phyloP scores from a whole-genome alignment of 257 asterid species.

The Primulina tabacum region DNA sequence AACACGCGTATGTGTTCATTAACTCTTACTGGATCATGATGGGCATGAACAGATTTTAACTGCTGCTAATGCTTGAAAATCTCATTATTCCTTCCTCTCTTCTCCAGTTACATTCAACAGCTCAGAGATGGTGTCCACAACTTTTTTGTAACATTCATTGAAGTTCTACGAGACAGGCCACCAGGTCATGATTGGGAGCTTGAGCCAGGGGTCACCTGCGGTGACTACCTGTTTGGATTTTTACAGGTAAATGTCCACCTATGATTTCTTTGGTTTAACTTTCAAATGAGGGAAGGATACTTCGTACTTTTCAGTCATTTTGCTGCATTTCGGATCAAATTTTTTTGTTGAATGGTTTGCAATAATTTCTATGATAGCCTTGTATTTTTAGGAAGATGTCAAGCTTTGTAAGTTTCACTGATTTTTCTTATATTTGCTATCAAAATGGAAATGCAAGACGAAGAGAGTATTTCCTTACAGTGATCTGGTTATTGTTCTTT shows the following conservation, averaged over 20 bases:
- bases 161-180: conserved; percentile 97
- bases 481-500: background rate
- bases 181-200: conserved; percentile 99
- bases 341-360: background rate
- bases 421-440: background rate
- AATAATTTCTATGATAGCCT: background rate
- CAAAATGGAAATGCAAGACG: background rate
- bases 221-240: conserved; percentile 97
- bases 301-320: conserved; percentile 1
- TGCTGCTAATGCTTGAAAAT: conserved; percentile 21
- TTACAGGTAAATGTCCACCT: conserved; percentile 54
- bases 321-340: background rate
- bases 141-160: conserved; percentile 92
- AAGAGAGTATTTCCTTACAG: background rate
- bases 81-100: conserved; percentile 20
- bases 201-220: conserved; percentile 97
- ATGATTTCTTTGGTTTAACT: conserved; percentile 13
- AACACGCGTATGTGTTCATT: conserved; percentile 77
- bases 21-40: conserved; percentile 15
- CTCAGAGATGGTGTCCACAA: conserved; percentile 96
- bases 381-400: background rate
- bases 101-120: conserved; percentile 88
- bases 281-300: conserved; percentile 1
- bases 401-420: background rate
- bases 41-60: conserved; percentile 12